Base-by-base conservation (phyloP, 345 rosid genomes). In the Euphorbia lathyris region DNA sequence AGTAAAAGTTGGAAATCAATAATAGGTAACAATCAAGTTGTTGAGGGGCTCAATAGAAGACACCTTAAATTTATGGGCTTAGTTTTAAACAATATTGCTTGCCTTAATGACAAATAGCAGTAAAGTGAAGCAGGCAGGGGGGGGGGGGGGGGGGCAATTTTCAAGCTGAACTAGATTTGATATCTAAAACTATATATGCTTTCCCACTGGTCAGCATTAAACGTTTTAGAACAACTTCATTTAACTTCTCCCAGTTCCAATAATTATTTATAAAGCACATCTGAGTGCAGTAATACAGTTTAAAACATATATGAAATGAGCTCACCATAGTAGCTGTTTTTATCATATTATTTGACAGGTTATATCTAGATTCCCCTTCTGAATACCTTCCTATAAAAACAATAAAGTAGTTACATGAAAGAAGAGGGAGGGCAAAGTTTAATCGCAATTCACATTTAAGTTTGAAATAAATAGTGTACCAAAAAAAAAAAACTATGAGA, bases 301-400 rank as follows among this genome's bases (percentile, higher is more conserved):
- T 22, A 38, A 67, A 69, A 30, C 38, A 9, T 34, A 25, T 6
- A 55, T 27, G 58, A 50, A 40, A 40, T 65, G 52, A 34, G 11
- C 77, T 71, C 47, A 87, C 88, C 83, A 52, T 66, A 20, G 77
- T 58, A 63, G 86, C 86, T 56, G 78, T 70, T 60, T 51, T 76
- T 29, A 82, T 5, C 23, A 34, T 65, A 45, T 63, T 69, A 55
- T 73, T 83, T 19, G 78, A 62, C 57, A 83, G 75, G 65, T 68
- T 83, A 76, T 83, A 85, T 72, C 87, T 72, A 47, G 86, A 82
- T 67, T 88, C 88, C 30, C 90, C 92, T 78, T 87, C 89, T 30
- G 75, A 68, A 68, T 85, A 86, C 72, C 79, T 81, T 65, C 88
- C 93, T 84, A 79, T 55, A 23, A 9, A 59, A 66, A 67, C 8